These are phyloP conservation scores for Russula virescens DNA, from an alignment of 768 basidiomycete genomes.

Conservation along the genomic window DNA sequence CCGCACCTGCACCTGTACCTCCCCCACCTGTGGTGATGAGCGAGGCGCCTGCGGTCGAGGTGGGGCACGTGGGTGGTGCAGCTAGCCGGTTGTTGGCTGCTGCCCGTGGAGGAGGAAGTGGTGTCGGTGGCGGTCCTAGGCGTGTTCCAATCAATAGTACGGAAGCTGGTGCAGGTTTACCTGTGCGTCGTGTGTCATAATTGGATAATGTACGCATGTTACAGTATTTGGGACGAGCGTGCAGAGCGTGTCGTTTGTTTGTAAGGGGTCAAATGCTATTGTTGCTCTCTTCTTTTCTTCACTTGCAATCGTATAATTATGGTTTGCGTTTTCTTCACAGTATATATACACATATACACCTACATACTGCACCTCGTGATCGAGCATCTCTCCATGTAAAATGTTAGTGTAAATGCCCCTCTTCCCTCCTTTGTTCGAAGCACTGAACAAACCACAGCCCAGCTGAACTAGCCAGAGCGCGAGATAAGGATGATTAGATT, in stretches of 20 bases:
- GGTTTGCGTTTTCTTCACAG: too few species aligned
- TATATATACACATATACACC: slow-evolving; percentile 17
- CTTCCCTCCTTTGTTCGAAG: neutral
- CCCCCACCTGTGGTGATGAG: neutral
- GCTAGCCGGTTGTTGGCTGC: slow-evolving; percentile 13
- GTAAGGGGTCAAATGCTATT: neutral
- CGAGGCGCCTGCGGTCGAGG: neutral
- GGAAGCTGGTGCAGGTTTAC: slow-evolving; percentile 40
- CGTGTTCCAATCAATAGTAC: slow-evolving; percentile 63
- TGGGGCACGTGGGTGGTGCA: slow-evolving; percentile 16
- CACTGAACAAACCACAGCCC: too few species aligned
- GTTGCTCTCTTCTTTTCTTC: neutral
- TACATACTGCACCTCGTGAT: neutral
- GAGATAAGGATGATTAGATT: neutral
- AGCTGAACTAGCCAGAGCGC: neutral
- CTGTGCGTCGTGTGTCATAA: slow-evolving; percentile 44
- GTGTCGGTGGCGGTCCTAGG: slow-evolving; percentile 39
- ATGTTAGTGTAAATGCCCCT: too few species aligned
- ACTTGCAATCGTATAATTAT: too few species aligned
- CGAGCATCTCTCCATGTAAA: too few species aligned
- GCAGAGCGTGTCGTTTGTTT: neutral
- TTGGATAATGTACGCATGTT: neutral
- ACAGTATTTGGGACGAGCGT: too few species aligned
- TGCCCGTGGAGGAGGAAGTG: slow-evolving; percentile 1
- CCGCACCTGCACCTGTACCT: neutral